Base-by-base conservation (phyloP, 2,329 filamentous ascomycete species). In the Plectosphaerella plurivora region DNA sequence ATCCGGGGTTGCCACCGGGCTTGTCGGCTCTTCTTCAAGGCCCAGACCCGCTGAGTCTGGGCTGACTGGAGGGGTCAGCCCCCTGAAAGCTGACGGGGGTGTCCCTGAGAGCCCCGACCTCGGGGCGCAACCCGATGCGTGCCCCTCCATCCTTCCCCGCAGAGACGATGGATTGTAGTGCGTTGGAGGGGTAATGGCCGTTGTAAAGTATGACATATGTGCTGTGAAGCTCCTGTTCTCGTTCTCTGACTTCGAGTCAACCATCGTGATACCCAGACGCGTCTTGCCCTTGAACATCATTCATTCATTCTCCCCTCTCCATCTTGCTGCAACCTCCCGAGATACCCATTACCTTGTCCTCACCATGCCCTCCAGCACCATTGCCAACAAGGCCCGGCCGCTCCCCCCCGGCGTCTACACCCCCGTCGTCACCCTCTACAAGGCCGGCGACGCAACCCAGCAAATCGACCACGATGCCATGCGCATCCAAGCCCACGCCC, bases 341-440 rank as follows among this genome's bases (percentile, higher is more conserved):
- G 24, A 36, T 35, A 18, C 16, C 3, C 39, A 52, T 28, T n/a
- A 10, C 15, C 41, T 3, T 2, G 45, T 49, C 42, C 22, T 36
- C 54, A 57, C 35, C 25, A 67, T 67, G 65, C 55, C 63, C 16
- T 55, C 47, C 42, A 66, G 61, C 45, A 65, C 51, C 1, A 65
- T 70, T 28, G 59, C 67, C 12, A 25, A 61, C 11, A 76, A 75
- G 55, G 59, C 65, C 2, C 66, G 61, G 45, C 65, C 67, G 4
- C 63, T 77, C 2, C 73, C 74, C 0, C 60, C 61, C 0, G 74
- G 75, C 14, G 69, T 77, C 20, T 77, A 74, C 58, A 73, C 71
- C 28, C 75, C 75, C 0, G 73, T 77, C 3, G 65, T 77, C 24
- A 75, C 75, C 0, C 59, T 77, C 3, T 78, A 75, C 63, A 70